Evolutionary conservation across 768 basidiomycete genomes (phyloP).

Genomic region (Aureoboletus auriporus): DNA sequence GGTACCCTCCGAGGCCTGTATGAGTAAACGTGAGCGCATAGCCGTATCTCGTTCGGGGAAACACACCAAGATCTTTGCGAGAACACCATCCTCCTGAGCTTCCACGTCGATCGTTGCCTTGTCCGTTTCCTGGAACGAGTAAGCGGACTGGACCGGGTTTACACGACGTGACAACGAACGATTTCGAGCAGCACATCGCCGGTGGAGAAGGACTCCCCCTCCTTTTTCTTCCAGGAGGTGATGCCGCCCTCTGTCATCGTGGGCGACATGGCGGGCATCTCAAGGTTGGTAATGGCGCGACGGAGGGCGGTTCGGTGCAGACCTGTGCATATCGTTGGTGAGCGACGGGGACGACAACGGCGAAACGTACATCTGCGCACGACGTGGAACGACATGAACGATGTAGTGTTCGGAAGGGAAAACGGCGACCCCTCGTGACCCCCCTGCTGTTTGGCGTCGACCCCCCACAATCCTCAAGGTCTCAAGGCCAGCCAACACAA

Average conservation of each 20-base stretch:
- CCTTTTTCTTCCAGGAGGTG: slow-evolving; percentile 83
- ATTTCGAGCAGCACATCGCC: slow-evolving; percentile 91
- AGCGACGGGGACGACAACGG: neutral
- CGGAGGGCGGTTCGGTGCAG: slow-evolving; percentile 50
- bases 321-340: slow-evolving; percentile 12
- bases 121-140: slow-evolving; percentile 71
- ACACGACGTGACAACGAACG: slow-evolving; percentile 42
- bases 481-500: neutral
- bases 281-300: slow-evolving; percentile 66
- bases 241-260: slow-evolving; percentile 97
- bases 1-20: slow-evolving; percentile 67
- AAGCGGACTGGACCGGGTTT: neutral
- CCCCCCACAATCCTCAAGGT: slow-evolving; percentile 6
- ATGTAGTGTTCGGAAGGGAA: too few species aligned
- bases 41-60: neutral
- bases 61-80: slow-evolving; percentile 90
- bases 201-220: slow-evolving; percentile 72
- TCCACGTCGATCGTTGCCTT: slow-evolving; percentile 98
- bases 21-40: neutral
- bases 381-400: slow-evolving; percentile 13
- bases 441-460: slow-evolving; percentile 1
- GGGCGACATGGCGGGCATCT: slow-evolving; percentile 97
- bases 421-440: slow-evolving; percentile 1
- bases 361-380: slow-evolving; percentile 22
- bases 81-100: slow-evolving; percentile 92